phyloP scores from a whole-genome alignment of 2,329 filamentous ascomycete species.

The Sarocladiaceae sp. region DNA sequence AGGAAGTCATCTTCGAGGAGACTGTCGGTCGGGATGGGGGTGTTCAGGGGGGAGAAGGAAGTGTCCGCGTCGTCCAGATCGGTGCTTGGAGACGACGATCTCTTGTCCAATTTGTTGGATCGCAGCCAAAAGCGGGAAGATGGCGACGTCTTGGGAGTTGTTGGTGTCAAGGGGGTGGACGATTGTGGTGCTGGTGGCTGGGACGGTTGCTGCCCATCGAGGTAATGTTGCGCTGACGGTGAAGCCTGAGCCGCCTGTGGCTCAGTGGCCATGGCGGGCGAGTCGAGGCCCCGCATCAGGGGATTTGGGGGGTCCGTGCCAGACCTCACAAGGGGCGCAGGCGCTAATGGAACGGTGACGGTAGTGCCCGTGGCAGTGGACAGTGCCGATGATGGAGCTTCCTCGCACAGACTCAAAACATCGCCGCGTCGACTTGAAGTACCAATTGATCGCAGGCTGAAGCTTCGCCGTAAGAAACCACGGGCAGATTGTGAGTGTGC shows the following conservation, averaged over 20 bases:
- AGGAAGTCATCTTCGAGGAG: slow-evolving; percentile 57
- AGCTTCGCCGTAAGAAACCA: background rate
- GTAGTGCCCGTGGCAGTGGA: background rate
- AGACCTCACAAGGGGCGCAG: background rate
- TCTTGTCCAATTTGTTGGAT: background rate
- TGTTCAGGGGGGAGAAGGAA: slow-evolving; percentile 48
- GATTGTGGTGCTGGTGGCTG: background rate
- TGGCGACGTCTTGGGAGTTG: slow-evolving; percentile 5
- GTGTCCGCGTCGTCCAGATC: slow-evolving; percentile 23
- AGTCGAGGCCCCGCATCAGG: slow-evolving; percentile 20
- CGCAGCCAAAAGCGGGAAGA: slow-evolving; percentile 3
- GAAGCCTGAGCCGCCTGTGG: background rate
- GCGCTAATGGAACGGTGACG: background rate
- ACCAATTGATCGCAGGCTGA: background rate
- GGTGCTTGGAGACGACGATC: slow-evolving; percentile 12
- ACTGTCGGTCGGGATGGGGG: slow-evolving; percentile 51
- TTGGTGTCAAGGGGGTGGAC: background rate
- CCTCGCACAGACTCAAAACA: background rate
- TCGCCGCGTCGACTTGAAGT: background rate
- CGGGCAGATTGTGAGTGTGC: background rate
- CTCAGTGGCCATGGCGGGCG: slow-evolving; percentile 11
- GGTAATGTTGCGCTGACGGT: background rate
- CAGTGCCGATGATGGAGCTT: background rate
- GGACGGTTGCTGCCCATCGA: slow-evolving; percentile 6
- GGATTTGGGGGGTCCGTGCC: slow-evolving; percentile 12